phyloP scores from a whole-genome alignment of 164 flowering plant species.

The Vitis vinifera region DNA sequence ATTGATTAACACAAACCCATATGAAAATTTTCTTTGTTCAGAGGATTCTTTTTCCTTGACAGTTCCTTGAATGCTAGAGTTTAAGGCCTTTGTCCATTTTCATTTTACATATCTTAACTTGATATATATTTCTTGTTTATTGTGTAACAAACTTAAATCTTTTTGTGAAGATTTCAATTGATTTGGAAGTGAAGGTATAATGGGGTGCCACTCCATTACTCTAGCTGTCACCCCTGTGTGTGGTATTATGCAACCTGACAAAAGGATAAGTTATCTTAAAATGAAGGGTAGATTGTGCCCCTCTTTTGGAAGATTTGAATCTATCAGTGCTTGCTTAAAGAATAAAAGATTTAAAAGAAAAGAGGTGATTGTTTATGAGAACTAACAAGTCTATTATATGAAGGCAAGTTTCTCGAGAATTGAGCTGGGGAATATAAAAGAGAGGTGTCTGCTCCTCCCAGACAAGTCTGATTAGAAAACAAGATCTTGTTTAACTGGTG shows the following conservation, averaged over 20 bases:
- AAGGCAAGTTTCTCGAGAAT: constrained; percentile 17
- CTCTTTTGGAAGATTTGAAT: constrained; percentile 27
- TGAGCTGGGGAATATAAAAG: constrained; percentile 17
- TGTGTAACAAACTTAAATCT: neutral
- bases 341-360: neutral
- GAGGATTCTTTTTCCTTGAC: too few relatives aligned
- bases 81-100: neutral
- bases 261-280: constrained; percentile 7
- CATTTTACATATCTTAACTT: neutral
- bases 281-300: constrained; percentile 14
- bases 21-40: too few relatives aligned
- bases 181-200: neutral
- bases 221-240: neutral
- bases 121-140: neutral
- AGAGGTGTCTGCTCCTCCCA: constrained; percentile 23
- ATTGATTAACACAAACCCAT: too few relatives aligned
- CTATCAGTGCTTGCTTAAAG: neutral
- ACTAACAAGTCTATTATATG: constrained; percentile 7
- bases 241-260: neutral
- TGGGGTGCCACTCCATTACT: constrained; percentile 5
- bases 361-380: constrained; percentile 8
- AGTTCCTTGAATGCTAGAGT: too few relatives aligned
- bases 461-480: constrained; percentile 21
- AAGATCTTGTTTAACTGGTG: neutral
- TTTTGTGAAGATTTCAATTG: neutral